Conservation (phyloP, 352 stramenopile genomes). For the Bremia lactucae region DNA sequence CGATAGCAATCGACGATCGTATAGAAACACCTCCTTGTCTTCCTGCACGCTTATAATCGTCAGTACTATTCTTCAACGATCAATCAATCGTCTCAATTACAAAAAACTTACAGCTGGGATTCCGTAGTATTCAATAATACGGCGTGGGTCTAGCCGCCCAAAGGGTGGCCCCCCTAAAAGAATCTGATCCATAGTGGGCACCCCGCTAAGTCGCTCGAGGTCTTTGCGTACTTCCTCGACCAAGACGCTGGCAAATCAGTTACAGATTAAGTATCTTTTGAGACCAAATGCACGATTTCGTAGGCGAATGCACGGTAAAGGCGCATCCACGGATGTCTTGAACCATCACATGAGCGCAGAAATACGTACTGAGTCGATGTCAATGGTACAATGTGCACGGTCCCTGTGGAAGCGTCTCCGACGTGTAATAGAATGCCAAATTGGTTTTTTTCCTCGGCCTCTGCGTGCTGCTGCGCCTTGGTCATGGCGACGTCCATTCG, state of each 20-base stretch:
- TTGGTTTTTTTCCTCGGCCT: constrained; percentile 16
- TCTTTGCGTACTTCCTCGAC: constrained; percentile 63
- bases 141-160: constrained; percentile 57
- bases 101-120: constrained; percentile 39
- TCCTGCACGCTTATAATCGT: constrained; percentile 11
- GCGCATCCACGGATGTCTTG: too few species aligned
- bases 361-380: constrained; percentile 38
- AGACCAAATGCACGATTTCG: constrained; percentile 7
- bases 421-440: constrained; percentile 27
- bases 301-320: not conserved
- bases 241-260: constrained; percentile 27
- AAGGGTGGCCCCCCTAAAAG: constrained; percentile 70
- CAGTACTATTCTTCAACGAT: not conserved
- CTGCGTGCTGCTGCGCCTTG: constrained; percentile 12
- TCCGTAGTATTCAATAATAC: constrained; percentile 56
- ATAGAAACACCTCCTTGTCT: constrained; percentile 70
- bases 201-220: constrained; percentile 40
- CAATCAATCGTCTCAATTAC: not conserved
- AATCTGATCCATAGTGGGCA: constrained; percentile 67
- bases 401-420: constrained; percentile 36
- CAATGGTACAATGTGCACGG: constrained; percentile 25
- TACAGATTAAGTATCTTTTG: constrained; percentile 4
- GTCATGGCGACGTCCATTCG: constrained; percentile 17
- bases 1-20: constrained; percentile 71
- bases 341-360: not conserved